phyloP scores from a whole-genome alignment of 2,329 filamentous ascomycete species.

The Alternaria incomplexa region DNA sequence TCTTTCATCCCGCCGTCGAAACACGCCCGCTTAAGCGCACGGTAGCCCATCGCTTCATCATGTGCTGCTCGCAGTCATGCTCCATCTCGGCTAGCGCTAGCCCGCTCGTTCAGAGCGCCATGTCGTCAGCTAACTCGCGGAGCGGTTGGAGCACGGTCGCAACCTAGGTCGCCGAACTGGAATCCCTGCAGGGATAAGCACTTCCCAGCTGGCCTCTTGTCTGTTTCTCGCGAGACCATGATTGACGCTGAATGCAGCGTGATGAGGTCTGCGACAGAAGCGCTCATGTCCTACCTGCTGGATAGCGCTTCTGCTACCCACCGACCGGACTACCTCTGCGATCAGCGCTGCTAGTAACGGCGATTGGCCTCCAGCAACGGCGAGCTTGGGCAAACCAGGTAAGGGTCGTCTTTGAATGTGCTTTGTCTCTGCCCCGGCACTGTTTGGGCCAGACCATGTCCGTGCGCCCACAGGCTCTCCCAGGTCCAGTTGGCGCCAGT shows the following conservation, averaged over 20 bases:
- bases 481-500: slow-evolving; percentile 43
- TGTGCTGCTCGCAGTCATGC: slow-evolving; percentile 37
- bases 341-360: slow-evolving; percentile 25
- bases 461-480: slow-evolving; percentile 32
- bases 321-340: slow-evolving; percentile 12
- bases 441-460: slow-evolving; percentile 43
- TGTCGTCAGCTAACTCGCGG: slow-evolving; percentile 36
- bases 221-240: slow-evolving; percentile 11
- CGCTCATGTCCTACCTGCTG: slow-evolving; percentile 13
- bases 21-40: slow-evolving; percentile 35
- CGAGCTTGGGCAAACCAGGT: slow-evolving; percentile 27
- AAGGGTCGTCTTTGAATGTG: slow-evolving; percentile 27
- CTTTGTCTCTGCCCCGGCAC: slow-evolving; percentile 42
- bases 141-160: slow-evolving; percentile 34
- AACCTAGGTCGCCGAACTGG: slow-evolving; percentile 38
- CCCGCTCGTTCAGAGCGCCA: slow-evolving; percentile 31
- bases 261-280: slow-evolving; percentile 12
- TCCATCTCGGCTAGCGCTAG: slow-evolving; percentile 37
- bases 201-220: slow-evolving; percentile 15
- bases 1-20: slow-evolving; percentile 21
- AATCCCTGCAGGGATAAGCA: slow-evolving; percentile 27
- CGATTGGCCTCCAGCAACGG: slow-evolving; percentile 28
- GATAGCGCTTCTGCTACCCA: slow-evolving; percentile 17
- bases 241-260: slow-evolving; percentile 28
- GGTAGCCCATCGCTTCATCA: slow-evolving; percentile 33